Percentiles rank a stretch among this genome's conserved stretches.
phyloP scores from a whole-genome alignment of 352 stramenopile genomes.

The Phytophthora citrophthora region DNA sequence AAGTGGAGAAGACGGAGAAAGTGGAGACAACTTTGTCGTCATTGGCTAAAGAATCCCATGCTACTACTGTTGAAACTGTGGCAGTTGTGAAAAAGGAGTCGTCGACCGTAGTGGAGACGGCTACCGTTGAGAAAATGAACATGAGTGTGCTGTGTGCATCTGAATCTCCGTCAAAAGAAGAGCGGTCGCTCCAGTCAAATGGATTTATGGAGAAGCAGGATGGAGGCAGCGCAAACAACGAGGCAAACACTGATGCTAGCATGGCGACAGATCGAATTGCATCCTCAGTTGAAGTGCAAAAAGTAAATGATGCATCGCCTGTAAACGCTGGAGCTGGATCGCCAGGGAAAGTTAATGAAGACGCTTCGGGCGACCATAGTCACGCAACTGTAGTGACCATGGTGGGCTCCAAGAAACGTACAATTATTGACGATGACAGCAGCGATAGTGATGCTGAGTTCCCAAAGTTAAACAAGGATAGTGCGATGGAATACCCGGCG shows the following conservation, averaged over 20 bases:
- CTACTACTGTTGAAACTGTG: not conserved
- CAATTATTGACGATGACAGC: constrained; percentile 71
- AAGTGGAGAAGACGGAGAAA: constrained; percentile 24
- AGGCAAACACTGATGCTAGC: not conserved
- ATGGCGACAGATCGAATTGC: not conserved
- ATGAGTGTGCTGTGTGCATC: constrained; percentile 49
- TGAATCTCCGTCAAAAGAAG: constrained; percentile 32
- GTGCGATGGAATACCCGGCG: not conserved
- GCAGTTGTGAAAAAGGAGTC: constrained; percentile 25
- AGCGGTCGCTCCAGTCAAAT: constrained; percentile 13
- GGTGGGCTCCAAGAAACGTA: constrained; percentile 56
- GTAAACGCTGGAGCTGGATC: not conserved
- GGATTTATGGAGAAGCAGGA: constrained; percentile 1
- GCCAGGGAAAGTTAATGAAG: constrained; percentile 27
- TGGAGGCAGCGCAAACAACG: not conserved
- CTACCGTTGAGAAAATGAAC: constrained; percentile 48
- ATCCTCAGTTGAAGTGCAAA: not conserved
- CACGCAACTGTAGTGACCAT: constrained; percentile 24
- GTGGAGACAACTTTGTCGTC: not conserved
- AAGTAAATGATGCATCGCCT: not conserved
- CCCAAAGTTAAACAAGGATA: constrained; percentile 2
- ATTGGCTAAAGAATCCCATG: not conserved
- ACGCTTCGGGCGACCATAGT: constrained; percentile 27
- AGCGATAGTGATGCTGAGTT: constrained; percentile 49
- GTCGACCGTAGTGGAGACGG: not conserved